Evolutionary conservation across 208 protist species (phyloP).

Genomic region (Trypanosoma platydactyli): DNA sequence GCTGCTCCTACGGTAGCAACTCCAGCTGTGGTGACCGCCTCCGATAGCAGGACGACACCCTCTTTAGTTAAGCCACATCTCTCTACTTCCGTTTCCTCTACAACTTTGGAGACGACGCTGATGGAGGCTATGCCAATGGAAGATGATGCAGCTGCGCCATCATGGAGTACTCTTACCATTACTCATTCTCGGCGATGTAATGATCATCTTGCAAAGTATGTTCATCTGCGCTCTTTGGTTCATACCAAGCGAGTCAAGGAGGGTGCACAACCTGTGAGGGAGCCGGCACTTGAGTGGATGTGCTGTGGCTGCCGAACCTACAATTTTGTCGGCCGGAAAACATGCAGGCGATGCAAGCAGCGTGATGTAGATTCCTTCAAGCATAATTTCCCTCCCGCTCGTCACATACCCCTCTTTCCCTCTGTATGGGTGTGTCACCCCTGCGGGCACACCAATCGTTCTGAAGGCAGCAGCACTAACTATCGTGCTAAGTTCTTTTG

Average conservation of each 20-base stretch:
- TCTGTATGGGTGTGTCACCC: slow-evolving; percentile 52
- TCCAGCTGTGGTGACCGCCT: background rate
- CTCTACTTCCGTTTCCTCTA: background rate
- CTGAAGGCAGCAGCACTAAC: background rate
- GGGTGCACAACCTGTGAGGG: slow-evolving; percentile 3
- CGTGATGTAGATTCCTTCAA: slow-evolving; percentile 44
- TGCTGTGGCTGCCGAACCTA: slow-evolving; percentile 56
- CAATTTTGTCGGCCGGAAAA: slow-evolving; percentile 42
- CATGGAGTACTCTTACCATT: background rate
- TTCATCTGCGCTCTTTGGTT: slow-evolving; percentile 26
- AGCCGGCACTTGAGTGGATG: slow-evolving; percentile 52
- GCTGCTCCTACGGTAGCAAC: slow-evolving; percentile 22
- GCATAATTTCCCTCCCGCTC: slow-evolving; percentile 42
- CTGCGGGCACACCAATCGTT: slow-evolving; percentile 37
- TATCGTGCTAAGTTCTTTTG: slow-evolving; percentile 66
- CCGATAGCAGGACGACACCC: background rate
- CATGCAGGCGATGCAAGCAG: slow-evolving; percentile 50
- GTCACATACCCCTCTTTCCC: slow-evolving; percentile 72
- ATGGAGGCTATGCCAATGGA: slow-evolving; percentile 1
- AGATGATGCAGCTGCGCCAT: background rate
- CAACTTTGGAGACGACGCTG: background rate
- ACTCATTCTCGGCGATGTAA: slow-evolving; percentile 36
- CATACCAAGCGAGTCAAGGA: slow-evolving; percentile 21
- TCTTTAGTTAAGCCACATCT: background rate
- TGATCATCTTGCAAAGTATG: slow-evolving; percentile 38